phyloP scores from a whole-genome alignment of 208 protist genomes.

The Phytomonas francai region DNA sequence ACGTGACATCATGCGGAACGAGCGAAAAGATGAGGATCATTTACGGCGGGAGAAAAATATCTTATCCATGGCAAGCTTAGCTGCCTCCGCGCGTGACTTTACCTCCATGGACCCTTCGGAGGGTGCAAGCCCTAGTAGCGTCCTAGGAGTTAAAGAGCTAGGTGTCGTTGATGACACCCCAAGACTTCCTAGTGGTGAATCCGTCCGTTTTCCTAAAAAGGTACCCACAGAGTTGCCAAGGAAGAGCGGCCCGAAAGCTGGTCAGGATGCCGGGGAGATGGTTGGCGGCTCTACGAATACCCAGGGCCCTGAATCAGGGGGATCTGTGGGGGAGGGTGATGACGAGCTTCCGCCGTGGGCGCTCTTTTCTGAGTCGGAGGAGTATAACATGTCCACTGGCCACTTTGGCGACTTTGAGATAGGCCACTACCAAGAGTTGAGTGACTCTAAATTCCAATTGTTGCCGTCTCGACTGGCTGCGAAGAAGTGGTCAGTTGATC shows the following conservation, averaged over 20 bases:
- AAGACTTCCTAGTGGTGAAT: slow-evolving; percentile 11
- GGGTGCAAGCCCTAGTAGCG: slow-evolving; percentile 11
- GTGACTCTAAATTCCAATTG: slow-evolving; percentile 68
- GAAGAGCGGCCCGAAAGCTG: neutral
- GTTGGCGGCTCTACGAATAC: neutral
- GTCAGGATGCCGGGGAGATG: neutral
- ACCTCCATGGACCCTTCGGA: slow-evolving; percentile 15
- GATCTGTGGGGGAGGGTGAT: neutral
- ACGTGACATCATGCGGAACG: slow-evolving; percentile 34
- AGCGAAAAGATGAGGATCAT: slow-evolving; percentile 40
- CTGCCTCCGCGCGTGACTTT: slow-evolving; percentile 52
- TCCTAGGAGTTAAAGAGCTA: slow-evolving; percentile 27
- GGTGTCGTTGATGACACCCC: neutral
- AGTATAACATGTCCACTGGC: slow-evolving; percentile 75
- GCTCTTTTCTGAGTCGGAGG: slow-evolving; percentile 59
- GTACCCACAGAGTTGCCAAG: neutral
- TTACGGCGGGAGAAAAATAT: slow-evolving; percentile 59
- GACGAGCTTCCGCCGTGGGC: slow-evolving; percentile 83
- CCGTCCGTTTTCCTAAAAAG: neutral
- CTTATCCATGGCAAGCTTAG: slow-evolving; percentile 55
- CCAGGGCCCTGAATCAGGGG: neutral
- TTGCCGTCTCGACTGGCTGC: slow-evolving; percentile 57
- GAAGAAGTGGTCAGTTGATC: slow-evolving; percentile 58
- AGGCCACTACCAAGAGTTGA: slow-evolving; percentile 77
- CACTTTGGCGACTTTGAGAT: slow-evolving; percentile 65